A percentile compares a stretch with the other conserved stretches of the same genome.
Conservation (phyloP, 345 rosid genomes). For the Eucalyptus guilfoylei region DNA sequence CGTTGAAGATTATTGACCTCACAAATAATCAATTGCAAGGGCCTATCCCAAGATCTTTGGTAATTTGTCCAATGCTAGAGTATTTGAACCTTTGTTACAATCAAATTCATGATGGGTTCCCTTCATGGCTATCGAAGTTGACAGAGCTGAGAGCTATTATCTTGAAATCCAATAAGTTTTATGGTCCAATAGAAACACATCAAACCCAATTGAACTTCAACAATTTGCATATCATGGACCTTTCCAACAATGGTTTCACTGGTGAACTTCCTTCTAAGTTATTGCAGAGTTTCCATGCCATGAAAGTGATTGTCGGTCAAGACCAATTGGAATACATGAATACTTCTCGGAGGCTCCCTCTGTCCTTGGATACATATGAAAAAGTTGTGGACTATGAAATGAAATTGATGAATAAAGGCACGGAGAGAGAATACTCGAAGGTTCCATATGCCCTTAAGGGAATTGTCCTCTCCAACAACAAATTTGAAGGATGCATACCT, state of each 20-base stretch:
- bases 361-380: fast-evolving
- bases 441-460: not conserved
- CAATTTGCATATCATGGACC: not conserved
- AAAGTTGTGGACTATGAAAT: not conserved
- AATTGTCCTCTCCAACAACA: not conserved
- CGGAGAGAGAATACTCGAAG: not conserved
- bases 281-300: not conserved
- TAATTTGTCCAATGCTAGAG: not conserved
- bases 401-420: not conserved
- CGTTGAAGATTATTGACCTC: not conserved
- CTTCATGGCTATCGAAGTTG: not conserved
- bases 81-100: not conserved
- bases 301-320: not conserved
- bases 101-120: not conserved
- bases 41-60: not conserved
- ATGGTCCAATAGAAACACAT: not conserved
- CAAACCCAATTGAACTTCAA: fast-evolving
- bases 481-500: not conserved
- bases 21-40: not conserved
- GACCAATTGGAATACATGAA: not conserved
- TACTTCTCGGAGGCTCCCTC: fast-evolving
- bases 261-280: not conserved
- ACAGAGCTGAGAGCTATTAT: not conserved
- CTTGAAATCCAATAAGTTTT: not conserved
- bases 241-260: not conserved